Conservation (phyloP, 1,139 yeast genomes). For the Taiozyma sp. region DNA sequence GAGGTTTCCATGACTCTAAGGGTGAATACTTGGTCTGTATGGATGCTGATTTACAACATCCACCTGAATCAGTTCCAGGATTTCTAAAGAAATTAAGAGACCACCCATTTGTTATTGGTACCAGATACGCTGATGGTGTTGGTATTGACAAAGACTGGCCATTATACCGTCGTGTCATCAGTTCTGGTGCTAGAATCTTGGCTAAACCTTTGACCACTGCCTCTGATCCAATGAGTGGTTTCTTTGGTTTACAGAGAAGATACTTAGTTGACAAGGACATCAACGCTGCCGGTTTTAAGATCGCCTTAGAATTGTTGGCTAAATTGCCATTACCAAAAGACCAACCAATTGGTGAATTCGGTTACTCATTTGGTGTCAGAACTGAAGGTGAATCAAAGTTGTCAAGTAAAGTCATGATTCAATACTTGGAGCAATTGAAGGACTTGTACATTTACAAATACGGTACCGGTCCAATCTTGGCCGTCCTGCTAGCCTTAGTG, state of each 20-base stretch:
- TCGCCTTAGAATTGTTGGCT: constrained; percentile 39
- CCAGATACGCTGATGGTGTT: constrained; percentile 44
- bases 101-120: constrained; percentile 39
- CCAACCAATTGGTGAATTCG: constrained; percentile 36
- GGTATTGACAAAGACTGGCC: constrained; percentile 47
- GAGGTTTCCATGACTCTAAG: constrained; percentile 37
- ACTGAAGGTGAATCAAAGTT: constrained; percentile 43
- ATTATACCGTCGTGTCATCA: constrained; percentile 38
- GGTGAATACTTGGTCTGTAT: constrained; percentile 40
- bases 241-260: constrained; percentile 39
- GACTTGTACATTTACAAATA: constrained; percentile 38
- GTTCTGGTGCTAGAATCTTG: constrained; percentile 38
- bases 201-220: constrained; percentile 41
- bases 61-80: constrained; percentile 41
- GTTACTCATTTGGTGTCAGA: constrained; percentile 44
- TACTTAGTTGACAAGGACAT: constrained; percentile 32
- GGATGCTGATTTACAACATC: constrained; percentile 46
- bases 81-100: constrained; percentile 32
- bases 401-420: constrained; percentile 39
- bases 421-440: constrained; percentile 36
- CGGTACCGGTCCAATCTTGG: constrained; percentile 31
- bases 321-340: constrained; percentile 35
- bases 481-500: constrained; percentile 25
- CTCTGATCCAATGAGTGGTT: constrained; percentile 44
- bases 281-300: constrained; percentile 40